Base-by-base conservation (phyloP, 169 alveolate species). In the Plasmodium yoelii region DNA sequence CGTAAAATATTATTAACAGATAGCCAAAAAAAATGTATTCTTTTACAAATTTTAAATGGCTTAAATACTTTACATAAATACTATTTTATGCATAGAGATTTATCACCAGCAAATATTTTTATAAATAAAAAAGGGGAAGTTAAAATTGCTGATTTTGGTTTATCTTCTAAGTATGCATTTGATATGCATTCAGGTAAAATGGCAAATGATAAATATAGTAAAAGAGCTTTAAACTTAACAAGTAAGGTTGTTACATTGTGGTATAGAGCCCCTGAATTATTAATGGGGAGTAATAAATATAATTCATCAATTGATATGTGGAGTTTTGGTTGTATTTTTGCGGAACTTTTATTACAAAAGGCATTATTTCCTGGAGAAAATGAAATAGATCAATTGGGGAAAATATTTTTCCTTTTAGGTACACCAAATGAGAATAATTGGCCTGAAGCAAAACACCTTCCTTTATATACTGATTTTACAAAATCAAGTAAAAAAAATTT, bases 231-330 rank as follows among this genome's bases (percentile, higher is more conserved):
- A 34, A 96, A 92, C 82, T 82, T 95, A 90, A 97, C 98, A 19
- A 94, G 93, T 26, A 90, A 92, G 47, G 98, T 97, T 1, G 97
- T 97, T 15, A 96, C 99, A 13, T 95, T 97, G 70, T 98, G 99
- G 99, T 98, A 98, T 88, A 71, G 99, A 72, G 96, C 99, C 1
- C 99, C 99, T 0, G 99, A 98, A 94, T 97, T 97, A 28, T 94
- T 98, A 65, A 93, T 95, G 80, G 98, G 98, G 18, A 96, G 99
- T 19, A 95, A 94, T 22, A 60, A 94, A 55, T 98, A 98, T 77
- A 96, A 96, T 24, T 92, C 94, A 63, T 96, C 98, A 0, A 96
- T 97, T 64, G 99, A 98, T 88, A 94, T 97, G 87, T 98, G 99
- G 99, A 92, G 97, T 51, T 96, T 94, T 7, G 99, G 99, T 2